Evolutionary conservation across 1,284 basidiomycete species (phyloP), one percentile per base, ranked within the genome.

Genomic region (Sanghuangporus weigelae): DNA sequence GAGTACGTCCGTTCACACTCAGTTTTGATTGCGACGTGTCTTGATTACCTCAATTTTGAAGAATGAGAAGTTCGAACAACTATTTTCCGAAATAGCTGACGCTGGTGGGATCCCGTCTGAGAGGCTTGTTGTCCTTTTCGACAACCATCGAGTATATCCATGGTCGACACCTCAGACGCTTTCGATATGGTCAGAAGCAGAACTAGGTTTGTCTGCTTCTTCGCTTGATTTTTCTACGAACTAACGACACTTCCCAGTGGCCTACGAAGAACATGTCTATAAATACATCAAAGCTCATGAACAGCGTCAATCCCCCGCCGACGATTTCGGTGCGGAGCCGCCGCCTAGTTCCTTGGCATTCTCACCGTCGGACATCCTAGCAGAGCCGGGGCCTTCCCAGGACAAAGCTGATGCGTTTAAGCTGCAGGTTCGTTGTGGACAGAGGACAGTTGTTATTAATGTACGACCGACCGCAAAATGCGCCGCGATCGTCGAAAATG

Each of bases 381-480:
- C 67, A 8, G 69, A 73, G 31, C 70, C 67, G 4, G 72, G 69
- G 7, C 67, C 38, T 8, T 59, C 67, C 8, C 73, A 74, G 1
- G 77, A 78, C 60, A 79, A 74, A 35, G 78, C 77, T 44, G 76
- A 80, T 59, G 87, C 77, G 46, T 82, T 91, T 75, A 89, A 84
- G 67, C 77, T 92, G 26, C 76, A 81, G 21, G 69, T 92, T 5
- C 87, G 87, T 2, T 81, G 79, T 26, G 71, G 71, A 60, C 71
- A 73, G 26, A 84, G 82, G 65, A 79, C 83, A 40, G 79, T 91
- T 57, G 78, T 79, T 0, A 77, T 92, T 35, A 86, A 80, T 2
- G 90, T 92, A 6, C 85, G 89, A 7, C 81, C 83, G 2, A 87
- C 86, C 14, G 89, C 90, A 12, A 90, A 83, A 64, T 91, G 90